Percentiles rank a stretch among this genome's conserved stretches.
Evolutionary conservation across 2,329 filamentous ascomycete species (phyloP).

Genomic region (Hypoxylon sp.): DNA sequence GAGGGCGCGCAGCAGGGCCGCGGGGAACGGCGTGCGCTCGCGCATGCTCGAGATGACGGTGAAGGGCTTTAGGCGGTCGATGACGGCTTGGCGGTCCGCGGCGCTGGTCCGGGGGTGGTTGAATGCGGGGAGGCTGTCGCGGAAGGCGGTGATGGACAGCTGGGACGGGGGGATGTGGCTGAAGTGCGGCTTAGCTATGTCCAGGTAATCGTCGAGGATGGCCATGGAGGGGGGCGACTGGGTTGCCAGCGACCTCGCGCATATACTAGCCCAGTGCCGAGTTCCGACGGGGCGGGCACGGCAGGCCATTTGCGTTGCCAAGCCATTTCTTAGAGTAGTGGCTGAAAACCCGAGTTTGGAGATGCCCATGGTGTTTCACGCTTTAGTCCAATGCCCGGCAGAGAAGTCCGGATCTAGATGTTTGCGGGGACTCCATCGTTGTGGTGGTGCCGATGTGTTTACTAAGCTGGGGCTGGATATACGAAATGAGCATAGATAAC

Average conservation of each 20-base stretch:
- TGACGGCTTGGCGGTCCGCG: slow-evolving; percentile 58
- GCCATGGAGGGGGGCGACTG: slow-evolving; percentile 54
- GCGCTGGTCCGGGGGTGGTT: slow-evolving; percentile 48
- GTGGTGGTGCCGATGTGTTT: not conserved
- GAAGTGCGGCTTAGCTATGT: slow-evolving; percentile 63
- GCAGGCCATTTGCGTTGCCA: not conserved
- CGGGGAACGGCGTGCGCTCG: slow-evolving; percentile 73
- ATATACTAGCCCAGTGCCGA: not conserved
- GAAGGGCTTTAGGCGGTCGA: slow-evolving; percentile 68
- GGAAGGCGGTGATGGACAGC: slow-evolving; percentile 50
- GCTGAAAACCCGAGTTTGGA: not conserved
- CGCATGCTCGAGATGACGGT: slow-evolving; percentile 70
- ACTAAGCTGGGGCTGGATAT: not conserved
- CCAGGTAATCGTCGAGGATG: slow-evolving; percentile 70
- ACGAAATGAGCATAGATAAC: not conserved
- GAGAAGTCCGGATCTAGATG: not conserved
- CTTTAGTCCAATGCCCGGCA: not conserved
- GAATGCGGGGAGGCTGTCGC: slow-evolving; percentile 29
- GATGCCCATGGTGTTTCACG: not conserved
- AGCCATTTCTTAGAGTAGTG: not conserved
- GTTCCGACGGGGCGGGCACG: not conserved
- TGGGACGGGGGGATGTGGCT: slow-evolving; percentile 55
- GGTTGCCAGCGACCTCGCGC: slow-evolving; percentile 10
- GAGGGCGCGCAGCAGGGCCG: slow-evolving; percentile 63
- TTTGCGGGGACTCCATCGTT: not conserved